Base-by-base conservation (phyloP, 495 filamentous ascomycete species). In the Bathelium albidoporum region DNA sequence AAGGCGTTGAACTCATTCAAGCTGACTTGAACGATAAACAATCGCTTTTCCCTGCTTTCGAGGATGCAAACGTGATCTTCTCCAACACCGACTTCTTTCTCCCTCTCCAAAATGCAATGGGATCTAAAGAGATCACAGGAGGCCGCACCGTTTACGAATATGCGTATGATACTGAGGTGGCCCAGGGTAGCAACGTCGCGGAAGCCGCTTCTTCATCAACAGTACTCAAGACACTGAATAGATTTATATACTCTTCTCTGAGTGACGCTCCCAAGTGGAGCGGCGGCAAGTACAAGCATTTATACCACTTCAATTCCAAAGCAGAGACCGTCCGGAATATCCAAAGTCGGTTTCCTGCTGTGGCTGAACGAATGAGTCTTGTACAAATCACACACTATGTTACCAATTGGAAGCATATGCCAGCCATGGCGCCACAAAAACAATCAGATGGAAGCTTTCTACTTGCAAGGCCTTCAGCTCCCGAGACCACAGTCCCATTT, bases 31-130 rank as follows among this genome's bases (percentile, higher is more conserved):
- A 77, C 59, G 74, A 81, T 32, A 60, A 73, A 36, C 65, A 64
- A 1, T 76, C 77, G 1, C 73, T 86, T 0, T 66, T 66, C 1
- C 32, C 43, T 16, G 83, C 81, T 22, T 80, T 86, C 66, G 39
- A 67, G 4, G 78, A 76, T 32, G 78, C 78, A 2, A 71, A 74
- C 49, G 78, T 73, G 31, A 79, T 85, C 69, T 86, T 83, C 67
- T 71, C 73, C 60, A 76, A 78, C 58, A 85, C 82, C 0, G 80
- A 85, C 58, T 85, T 81, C 72, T 79, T 75, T 76, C 59, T 45
- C 1, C 32, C 67, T 7, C 65, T 74, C 65, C 64, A 68, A 34
- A 72, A 71, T 45, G 63, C 68, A 41, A 70, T 65, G 45, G 41
- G 61, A 28, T 64, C 59, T 22, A 60, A 62, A 32, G 71, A 69